Percentiles rank a stretch among this genome's conserved stretches.
phyloP scores from a whole-genome alignment of 495 filamentous ascomycete genomes.

The Penicillium cinerascens region DNA sequence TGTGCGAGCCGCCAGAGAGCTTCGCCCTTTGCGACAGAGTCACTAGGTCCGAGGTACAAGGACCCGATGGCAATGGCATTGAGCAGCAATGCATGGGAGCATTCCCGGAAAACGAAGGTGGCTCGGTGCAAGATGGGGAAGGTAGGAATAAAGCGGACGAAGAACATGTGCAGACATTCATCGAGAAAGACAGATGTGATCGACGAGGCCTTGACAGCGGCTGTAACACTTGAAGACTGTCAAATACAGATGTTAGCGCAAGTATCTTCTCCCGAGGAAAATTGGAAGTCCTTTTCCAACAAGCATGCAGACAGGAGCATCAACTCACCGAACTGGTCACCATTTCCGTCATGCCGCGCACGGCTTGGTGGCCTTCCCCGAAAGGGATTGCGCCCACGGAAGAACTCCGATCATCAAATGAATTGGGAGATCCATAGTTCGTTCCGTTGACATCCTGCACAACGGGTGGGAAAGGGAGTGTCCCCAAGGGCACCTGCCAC shows the following conservation, averaged over 20 bases:
- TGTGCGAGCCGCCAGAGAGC: conserved; percentile 47
- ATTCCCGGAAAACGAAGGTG: conserved; percentile 49
- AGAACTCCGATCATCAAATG: conserved; percentile 37
- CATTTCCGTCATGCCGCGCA: conserved; percentile 48
- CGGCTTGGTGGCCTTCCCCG: conserved; percentile 45
- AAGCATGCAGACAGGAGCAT: not conserved
- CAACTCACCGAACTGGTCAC: conserved; percentile 42
- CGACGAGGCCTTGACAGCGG: conserved; percentile 44
- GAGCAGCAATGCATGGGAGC: conserved; percentile 43
- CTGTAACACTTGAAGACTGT: conserved; percentile 45
- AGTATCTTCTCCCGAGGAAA: not conserved
- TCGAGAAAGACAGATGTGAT: conserved; percentile 49
- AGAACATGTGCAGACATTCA: conserved; percentile 51
- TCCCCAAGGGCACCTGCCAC: conserved; percentile 46
- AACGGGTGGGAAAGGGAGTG: conserved; percentile 38
- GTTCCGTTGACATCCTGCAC: conserved; percentile 35
- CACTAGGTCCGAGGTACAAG: conserved; percentile 45
- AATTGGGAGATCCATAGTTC: conserved; percentile 33
- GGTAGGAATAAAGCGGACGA: conserved; percentile 47
- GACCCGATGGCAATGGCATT: conserved; percentile 51
- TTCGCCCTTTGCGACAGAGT: conserved; percentile 46
- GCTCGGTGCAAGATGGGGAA: conserved; percentile 48
- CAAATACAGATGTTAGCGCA: conserved; percentile 2
- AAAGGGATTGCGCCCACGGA: conserved; percentile 40
- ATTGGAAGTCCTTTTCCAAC: not conserved